Evolutionary conservation across 2,329 filamentous ascomycete genomes (phyloP).

Genomic region (Emergomyces orientalis): DNA sequence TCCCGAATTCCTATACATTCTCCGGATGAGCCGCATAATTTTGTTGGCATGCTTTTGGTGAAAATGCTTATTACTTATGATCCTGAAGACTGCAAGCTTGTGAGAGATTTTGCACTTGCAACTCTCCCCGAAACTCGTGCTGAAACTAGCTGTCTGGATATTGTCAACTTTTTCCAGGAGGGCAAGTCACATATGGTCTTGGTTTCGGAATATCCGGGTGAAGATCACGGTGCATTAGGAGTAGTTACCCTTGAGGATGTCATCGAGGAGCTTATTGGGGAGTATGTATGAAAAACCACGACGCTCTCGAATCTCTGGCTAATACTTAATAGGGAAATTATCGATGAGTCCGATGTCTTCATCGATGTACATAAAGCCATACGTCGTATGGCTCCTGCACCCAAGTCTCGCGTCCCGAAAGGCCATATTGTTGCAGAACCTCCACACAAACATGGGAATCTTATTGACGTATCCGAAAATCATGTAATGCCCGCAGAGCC

Average conservation of each 20-base stretch:
- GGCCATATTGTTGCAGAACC: conserved; percentile 44
- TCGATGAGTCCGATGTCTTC: conserved; percentile 97
- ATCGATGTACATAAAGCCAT: conserved; percentile 98
- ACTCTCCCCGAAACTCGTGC: conserved; percentile 91
- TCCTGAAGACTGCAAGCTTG: conserved; percentile 78
- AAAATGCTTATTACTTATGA: conserved; percentile 99
- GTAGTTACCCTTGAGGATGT: conserved; percentile 96
- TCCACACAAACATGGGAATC: conserved; percentile 26
- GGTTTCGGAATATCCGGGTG: conserved; percentile 83
- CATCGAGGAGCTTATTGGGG: conserved; percentile 96
- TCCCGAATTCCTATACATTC: conserved; percentile 92
- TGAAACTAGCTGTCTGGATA: conserved; percentile 93
- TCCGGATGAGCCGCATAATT: conserved; percentile 72
- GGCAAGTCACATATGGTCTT: conserved; percentile 98
- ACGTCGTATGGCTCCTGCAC: conserved; percentile 73
- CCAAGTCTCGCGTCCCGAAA: conserved; percentile 60
- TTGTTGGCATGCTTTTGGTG: conserved; percentile 94
- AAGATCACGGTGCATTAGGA: conserved; percentile 78
- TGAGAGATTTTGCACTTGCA: conserved; percentile 83
- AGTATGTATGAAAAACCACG: conserved; percentile 51
- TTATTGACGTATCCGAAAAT: conserved; percentile 42
- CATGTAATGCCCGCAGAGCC: conserved; percentile 20
- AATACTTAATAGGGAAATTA: conserved; percentile 65
- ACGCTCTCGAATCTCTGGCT: conserved; percentile 1
- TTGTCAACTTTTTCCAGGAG: conserved; percentile 99